Evolutionary conservation across 2,329 filamentous ascomycete species (phyloP), one percentile per base, ranked within the genome.

Genomic region (Mollisia scopiformis): DNA sequence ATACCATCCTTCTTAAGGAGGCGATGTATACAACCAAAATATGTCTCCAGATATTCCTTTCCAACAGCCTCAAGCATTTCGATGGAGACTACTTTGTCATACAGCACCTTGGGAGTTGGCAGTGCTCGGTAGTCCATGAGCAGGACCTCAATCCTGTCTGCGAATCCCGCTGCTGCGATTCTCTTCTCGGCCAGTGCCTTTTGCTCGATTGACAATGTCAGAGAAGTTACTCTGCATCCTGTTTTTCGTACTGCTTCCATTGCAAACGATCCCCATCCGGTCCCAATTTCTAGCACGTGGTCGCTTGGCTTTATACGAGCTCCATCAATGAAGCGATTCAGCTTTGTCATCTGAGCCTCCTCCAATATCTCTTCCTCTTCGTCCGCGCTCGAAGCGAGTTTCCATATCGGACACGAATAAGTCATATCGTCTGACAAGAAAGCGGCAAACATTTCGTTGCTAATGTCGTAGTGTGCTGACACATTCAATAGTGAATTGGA

Each of bases 21-120:
- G 59, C 78, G 78, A 67, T 91, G 78, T 54, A 92, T 79, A 65
- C 83, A 85, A 19, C 78, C 75, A 71, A 92, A 92, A 71, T 91
- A 92, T 1, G 83, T 88, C 21, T 81, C 78, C 31, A 92, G 74
- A 66, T 85, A 91, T 69, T 89, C 86, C 55, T 82, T 78, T 2
- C 89, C 89, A 0, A 92, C 89, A 1, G 87, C 87, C 76, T 92
- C 90, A 23, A 92, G 77, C 90, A 92, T 92, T 71, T 92, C 90
- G 60, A 92, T 90, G 3, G 87, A 90, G 7, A 92, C 80, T 6
- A 92, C 79, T 72, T 91, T 91, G 74, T 92, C 89, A 66, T 86
- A 92, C 0, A 78, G 76, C 1, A 74, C 77, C 47, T 78, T 77
- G 0, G 85, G 83, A 0, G 80, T 71, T 1, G 84, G 80, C 3